Base-by-base conservation (phyloP, 2,329 filamentous ascomycete genomes). In the Arthroderma sp. region DNA sequence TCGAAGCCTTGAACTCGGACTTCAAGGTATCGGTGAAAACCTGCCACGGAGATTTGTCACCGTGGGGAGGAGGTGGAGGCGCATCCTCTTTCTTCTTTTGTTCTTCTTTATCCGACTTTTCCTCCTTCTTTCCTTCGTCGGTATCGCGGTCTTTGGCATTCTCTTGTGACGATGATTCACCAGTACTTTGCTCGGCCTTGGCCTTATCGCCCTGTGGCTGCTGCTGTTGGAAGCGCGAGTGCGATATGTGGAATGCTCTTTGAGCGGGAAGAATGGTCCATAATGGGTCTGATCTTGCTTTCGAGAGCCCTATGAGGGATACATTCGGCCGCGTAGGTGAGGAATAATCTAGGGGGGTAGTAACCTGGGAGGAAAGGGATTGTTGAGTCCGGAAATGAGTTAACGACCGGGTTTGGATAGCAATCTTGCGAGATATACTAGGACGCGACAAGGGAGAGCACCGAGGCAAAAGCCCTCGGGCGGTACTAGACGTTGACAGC, bases 21-120 rank as follows among this genome's bases (percentile, higher is more conserved):
- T 85, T 79, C 66, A 98, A 78, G n/a, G 91, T 98, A 61, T 98
- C 91, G 59, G 85, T 85, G 70, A 98, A 98, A 30, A 98, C 91
- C 63, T 96, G 86, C 88, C 91, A 96, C 44, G 91, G 91, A 3
- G 89, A 91, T 73, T 98, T 98, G 69, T 94, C 87, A 49, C 91
- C 91, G 60, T 98, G 91, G 15, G 88, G 89, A n/a, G 91, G 89
- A 9, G 88, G 89, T 22, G 89, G 85, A 33, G 71, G 68, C 49
- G 86, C 78, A 55, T 85, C 77, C 50, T 78, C 69, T 56, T 77
- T 69, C 46, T 73, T 67, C 42, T 74, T 67, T 38, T 66, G 58
- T 36, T 71, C 64, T 66, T 45, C 4, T 48, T 38, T 61, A 61
- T 48, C 66, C 64, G 30, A 65, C 66, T 44, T 75, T 64, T 28